Evolutionary conservation across 2,329 filamentous ascomycete species (phyloP), one percentile per base, ranked within the genome.

Genomic region (Cercospora brassicicola): DNA sequence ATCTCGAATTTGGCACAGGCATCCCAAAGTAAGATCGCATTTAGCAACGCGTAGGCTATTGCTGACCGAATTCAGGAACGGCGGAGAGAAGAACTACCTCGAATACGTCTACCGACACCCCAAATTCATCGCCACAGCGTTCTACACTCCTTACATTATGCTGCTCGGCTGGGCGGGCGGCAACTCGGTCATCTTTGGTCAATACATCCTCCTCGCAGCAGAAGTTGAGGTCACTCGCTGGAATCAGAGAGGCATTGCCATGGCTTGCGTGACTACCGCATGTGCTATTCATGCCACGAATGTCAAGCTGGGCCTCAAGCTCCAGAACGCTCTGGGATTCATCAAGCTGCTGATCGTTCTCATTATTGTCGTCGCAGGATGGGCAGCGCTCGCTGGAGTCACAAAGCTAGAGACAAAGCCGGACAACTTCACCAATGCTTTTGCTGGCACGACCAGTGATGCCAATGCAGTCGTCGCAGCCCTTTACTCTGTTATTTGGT

Each of bases 91-190:
- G 0, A 88, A 89, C 0, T 91, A 90, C 70, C 82, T 91, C 0
- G 89, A 91, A 71, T 89, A 91, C 72, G 86, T 88, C 0, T 91
- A 85, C 69, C 88, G 88, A 1, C 82, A 87, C 0, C 89, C 89
- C 0, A 84, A 82, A 61, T 89, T 87, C 73, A 83, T 91, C 67
- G 86, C 91, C 57, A 87, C 89, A 0, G 86, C 86, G 0, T 81
- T 87, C 0, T 91, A 89, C 74, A 89, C 89, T 0, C 84, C 90
- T 2, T 87, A 89, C 74, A 84, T 84, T 0, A 86, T 90, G 1
- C 75, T 89, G 0, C 78, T 91, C 3, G 89, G 88, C 0, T 91
- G 91, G 69, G 87, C 86, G 69, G 89, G 87, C 71, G 86, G 87
- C 53, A 90, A 91, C 75, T 84, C 87, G 0, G 85, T 90, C 39